Percentiles rank a stretch among this genome's conserved stretches.
These are phyloP conservation scores for Albifimbria verrucaria DNA, from an alignment of 2,329 filamentous ascomycete genomes.

Conservation along the genomic window DNA sequence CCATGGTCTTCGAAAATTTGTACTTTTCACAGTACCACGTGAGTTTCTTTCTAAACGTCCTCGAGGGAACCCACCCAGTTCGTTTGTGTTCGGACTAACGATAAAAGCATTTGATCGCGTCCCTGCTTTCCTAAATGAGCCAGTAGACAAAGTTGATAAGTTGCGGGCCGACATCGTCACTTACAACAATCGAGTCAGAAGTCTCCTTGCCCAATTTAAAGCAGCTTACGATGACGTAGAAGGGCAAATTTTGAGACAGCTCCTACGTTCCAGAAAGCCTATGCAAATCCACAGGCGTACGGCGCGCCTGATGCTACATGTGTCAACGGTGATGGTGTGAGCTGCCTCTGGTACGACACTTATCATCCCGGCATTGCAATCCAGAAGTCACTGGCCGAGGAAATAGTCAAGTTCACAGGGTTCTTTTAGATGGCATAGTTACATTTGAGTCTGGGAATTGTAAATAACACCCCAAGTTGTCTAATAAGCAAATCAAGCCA, in stretches of 20 bases:
- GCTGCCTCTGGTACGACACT: constrained; percentile 1
- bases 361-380: constrained; percentile 2
- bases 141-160: not conserved
- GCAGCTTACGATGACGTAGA: not conserved
- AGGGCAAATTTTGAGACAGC: not conserved
- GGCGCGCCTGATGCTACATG: constrained; percentile 1
- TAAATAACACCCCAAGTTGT: too few species aligned
- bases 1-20: not conserved
- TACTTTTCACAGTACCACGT: constrained; percentile 1
- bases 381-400: constrained; percentile 1
- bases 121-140: not conserved
- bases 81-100: not conserved
- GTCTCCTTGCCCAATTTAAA: not conserved
- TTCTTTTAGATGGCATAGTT: too few species aligned
- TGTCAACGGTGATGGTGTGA: not conserved
- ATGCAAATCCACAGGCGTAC: not conserved
- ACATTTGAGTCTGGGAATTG: too few species aligned
- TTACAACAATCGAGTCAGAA: not conserved
- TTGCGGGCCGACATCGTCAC: not conserved
- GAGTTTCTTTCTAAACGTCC: not conserved
- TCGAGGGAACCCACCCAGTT: not conserved
- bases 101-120: not conserved
- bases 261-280: not conserved
- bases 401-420: not conserved
- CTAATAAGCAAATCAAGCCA: too few species aligned